Percentiles rank a stretch among this genome's conserved stretches.
Evolutionary conservation across 495 filamentous ascomycete species (phyloP).

Genomic region (Delitschia confertaspora): DNA sequence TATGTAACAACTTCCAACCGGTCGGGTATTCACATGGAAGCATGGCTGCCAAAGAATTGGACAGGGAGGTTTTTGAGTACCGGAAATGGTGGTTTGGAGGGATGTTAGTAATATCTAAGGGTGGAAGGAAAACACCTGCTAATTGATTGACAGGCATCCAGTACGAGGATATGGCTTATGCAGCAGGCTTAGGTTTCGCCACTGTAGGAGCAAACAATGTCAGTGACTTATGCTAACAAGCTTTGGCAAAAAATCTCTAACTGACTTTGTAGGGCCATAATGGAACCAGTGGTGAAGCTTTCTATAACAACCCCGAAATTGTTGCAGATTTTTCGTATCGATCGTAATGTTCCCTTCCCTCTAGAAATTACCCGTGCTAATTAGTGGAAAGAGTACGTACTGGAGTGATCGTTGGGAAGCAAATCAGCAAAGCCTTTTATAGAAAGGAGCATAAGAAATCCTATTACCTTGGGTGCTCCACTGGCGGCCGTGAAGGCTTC

Average conservation of each 20-base stretch:
- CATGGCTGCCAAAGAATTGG: constrained; percentile 47
- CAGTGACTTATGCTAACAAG: neutral
- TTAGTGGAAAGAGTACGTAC: constrained; percentile 21
- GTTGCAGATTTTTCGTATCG: constrained; percentile 44
- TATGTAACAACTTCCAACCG: constrained; percentile 45
- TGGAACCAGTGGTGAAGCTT: constrained; percentile 43
- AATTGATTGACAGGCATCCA: constrained; percentile 12
- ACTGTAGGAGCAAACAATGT: constrained; percentile 37
- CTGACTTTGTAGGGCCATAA: too few species aligned
- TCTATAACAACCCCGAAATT: constrained; percentile 45
- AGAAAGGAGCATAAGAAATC: constrained; percentile 38
- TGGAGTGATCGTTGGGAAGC: constrained; percentile 35
- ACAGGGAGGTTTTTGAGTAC: constrained; percentile 29
- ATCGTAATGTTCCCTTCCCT: constrained; percentile 21
- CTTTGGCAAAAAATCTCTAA: constrained; percentile 39
- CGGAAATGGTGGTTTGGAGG: constrained; percentile 32
- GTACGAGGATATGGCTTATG: constrained; percentile 30
- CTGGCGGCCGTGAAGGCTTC: constrained; percentile 48
- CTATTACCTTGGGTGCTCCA: constrained; percentile 51
- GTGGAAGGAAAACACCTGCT: neutral
- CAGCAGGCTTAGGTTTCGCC: constrained; percentile 44
- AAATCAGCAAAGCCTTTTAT: constrained; percentile 43
- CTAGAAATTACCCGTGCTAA: constrained; percentile 7
- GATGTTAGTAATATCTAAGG: constrained; percentile 13
- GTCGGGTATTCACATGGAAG: constrained; percentile 48